Evolutionary conservation across 2,329 filamentous ascomycete species (phyloP).

Genomic region (Fusarium coicis): DNA sequence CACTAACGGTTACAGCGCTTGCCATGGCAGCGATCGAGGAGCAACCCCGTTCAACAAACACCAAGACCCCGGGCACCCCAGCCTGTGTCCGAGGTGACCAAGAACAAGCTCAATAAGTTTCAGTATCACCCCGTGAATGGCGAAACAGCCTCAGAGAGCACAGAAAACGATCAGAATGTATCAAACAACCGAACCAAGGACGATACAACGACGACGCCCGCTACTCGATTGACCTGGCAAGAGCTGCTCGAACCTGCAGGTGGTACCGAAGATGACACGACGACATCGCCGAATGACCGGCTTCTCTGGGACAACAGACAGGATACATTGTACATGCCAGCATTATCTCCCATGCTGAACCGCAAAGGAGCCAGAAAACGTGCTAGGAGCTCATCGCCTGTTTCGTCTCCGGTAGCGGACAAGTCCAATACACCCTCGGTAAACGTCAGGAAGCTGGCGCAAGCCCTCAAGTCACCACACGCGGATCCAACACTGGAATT

Average conservation of each 20-base stretch:
- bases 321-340: slow-evolving; percentile 53
- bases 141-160: slow-evolving; percentile 25
- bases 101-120: slow-evolving; percentile 70
- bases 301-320: slow-evolving; percentile 69
- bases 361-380: slow-evolving; percentile 71
- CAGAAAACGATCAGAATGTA: slow-evolving; percentile 23
- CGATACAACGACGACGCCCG: slow-evolving; percentile 56
- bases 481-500: slow-evolving; percentile 79
- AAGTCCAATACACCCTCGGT: slow-evolving; percentile 58
- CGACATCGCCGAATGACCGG: slow-evolving; percentile 68
- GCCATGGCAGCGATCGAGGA: slow-evolving; percentile 66
- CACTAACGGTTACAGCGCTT: slow-evolving; percentile 49
- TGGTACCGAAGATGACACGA: slow-evolving; percentile 57
- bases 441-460: slow-evolving; percentile 68
- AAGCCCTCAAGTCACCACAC: slow-evolving; percentile 72
- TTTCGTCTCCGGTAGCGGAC: slow-evolving; percentile 70
- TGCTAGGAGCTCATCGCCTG: slow-evolving; percentile 78
- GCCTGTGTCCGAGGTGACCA: slow-evolving; percentile 67
- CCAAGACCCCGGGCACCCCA: slow-evolving; percentile 53
- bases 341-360: slow-evolving; percentile 60
- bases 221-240: slow-evolving; percentile 65
- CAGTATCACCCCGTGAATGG: slow-evolving; percentile 49
- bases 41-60: slow-evolving; percentile 56
- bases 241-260: slow-evolving; percentile 63
- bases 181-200: slow-evolving; percentile 25